These are phyloP conservation scores for Xylariaceae sp. DNA, from an alignment of 2,329 filamentous ascomycete genomes.

Conservation along the genomic window DNA sequence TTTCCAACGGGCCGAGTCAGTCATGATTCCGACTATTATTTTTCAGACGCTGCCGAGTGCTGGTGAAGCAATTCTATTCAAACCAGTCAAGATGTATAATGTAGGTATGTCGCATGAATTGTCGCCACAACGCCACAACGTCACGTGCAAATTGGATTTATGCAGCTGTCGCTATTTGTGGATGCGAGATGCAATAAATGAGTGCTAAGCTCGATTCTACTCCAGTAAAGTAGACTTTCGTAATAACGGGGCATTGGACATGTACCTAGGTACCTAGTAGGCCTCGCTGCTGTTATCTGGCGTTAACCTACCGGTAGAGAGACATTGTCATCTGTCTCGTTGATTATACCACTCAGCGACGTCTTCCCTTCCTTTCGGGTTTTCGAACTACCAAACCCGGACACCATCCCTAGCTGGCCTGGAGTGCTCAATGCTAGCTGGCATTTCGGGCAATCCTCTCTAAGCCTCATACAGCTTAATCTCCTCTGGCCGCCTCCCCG, in stretches of 20 bases:
- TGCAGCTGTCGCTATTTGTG: neutral
- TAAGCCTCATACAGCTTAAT: slow-evolving; percentile 10
- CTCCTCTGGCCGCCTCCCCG: slow-evolving; percentile 24
- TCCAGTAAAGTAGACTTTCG: slow-evolving; percentile 3
- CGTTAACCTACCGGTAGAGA: slow-evolving; percentile 20
- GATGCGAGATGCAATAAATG: neutral
- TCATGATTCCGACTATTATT: slow-evolving; percentile 52
- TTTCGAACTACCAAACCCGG: slow-evolving; percentile 11
- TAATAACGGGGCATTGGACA: slow-evolving; percentile 17
- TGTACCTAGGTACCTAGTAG: slow-evolving; percentile 7
- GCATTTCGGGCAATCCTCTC: slow-evolving; percentile 24
- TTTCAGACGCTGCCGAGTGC: neutral
- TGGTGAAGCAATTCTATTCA: neutral
- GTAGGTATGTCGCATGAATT: neutral
- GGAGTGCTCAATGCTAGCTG: slow-evolving; percentile 35
- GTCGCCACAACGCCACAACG: neutral
- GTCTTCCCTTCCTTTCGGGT: slow-evolving; percentile 13
- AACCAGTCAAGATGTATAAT: neutral
- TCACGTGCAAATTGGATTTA: neutral
- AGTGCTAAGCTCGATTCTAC: neutral
- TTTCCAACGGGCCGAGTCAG: slow-evolving; percentile 79
- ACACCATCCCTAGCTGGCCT: slow-evolving; percentile 32
- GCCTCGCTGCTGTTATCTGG: slow-evolving; percentile 21
- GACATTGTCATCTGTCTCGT: slow-evolving; percentile 8
- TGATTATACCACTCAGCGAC: slow-evolving; percentile 5